Evolutionary conservation across 441 rosid species (phyloP), one percentile per base, ranked within the genome.

Genomic region (Biscutella laevigata): DNA sequence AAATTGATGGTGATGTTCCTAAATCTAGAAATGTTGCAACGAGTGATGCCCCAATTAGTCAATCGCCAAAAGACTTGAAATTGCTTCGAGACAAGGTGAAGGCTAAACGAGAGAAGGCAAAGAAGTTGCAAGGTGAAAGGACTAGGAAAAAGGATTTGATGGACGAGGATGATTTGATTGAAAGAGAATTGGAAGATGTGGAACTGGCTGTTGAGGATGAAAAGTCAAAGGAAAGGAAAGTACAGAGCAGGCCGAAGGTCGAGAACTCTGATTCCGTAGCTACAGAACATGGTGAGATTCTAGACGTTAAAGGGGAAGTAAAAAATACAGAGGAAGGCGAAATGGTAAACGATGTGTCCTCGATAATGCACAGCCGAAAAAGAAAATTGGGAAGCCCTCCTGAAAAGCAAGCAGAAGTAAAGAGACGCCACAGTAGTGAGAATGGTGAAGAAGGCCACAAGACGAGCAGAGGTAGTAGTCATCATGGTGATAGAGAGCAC

Each of bases 101-200:
- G 77, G 95, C 91, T 24, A 83, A 80, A 8, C 71, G 77, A 15
- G 94, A 84, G 38, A n/a, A n/a, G n/a, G 77, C 80, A 44, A 80
- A 76, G 74, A 84, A 82, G 74, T 65, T 69, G 4, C 84, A 83
- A 7, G 81, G 84, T 13, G 94, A 86, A 55, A 75, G 57, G 49
- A 64, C 70, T 4, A 77, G 77, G 72, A 82, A 78, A 55, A 82
- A 68, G 52, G 84, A 77, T 61, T 68, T 71, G 43, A 67, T 82
- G 71, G 79, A 85, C 58, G 95, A 89, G 36, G 97, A 89, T 77
- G 95, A 86, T 71, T 75, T 89, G 53, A 86, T 89, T 19, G 97
- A 86, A 75, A 84, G 84, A 69, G 95, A 76, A 71, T 69, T 89
- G 15, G 97, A 89, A 69, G 88, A 80, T 51, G 96, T 89, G 27